Evolutionary conservation across 2,329 filamentous ascomycete genomes (phyloP).

Genomic region (Aureobasidium melanogenum): DNA sequence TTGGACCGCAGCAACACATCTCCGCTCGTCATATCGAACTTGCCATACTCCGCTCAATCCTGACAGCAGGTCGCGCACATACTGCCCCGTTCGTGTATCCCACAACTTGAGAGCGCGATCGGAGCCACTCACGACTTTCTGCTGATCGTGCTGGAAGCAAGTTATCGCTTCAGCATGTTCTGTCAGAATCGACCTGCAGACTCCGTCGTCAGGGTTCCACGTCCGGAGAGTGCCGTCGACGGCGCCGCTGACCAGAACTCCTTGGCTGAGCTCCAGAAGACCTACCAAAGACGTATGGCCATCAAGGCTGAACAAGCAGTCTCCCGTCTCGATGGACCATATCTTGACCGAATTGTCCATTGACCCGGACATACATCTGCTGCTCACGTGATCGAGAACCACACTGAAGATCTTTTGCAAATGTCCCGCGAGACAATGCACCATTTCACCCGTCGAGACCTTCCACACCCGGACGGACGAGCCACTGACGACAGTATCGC

Average conservation of each 20-base stretch:
- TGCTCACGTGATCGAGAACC: constrained; percentile 81
- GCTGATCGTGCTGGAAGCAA: constrained; percentile 94
- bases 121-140: constrained; percentile 92
- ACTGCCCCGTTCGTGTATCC: constrained; percentile 88
- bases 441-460: constrained; percentile 83
- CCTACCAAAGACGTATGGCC: constrained; percentile 90
- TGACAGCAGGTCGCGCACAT: constrained; percentile 82
- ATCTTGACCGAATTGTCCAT: constrained; percentile 99
- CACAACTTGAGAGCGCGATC: constrained; percentile 98
- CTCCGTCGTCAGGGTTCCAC: constrained; percentile 89
- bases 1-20: constrained; percentile 94
- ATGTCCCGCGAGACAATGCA: constrained; percentile 79
- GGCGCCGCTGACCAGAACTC: constrained; percentile 85
- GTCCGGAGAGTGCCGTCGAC: constrained; percentile 92
- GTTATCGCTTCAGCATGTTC: constrained; percentile 93
- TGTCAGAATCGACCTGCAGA: constrained; percentile 76
- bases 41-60: constrained; percentile 53
- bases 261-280: constrained; percentile 77
- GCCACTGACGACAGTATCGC: constrained; percentile 91
- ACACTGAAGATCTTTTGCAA: constrained; percentile 94
- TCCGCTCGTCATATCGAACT: constrained; percentile 77
- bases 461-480: constrained; percentile 96
- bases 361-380: constrained; percentile 92
- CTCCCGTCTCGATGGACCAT: constrained; percentile 83
- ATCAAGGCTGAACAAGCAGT: constrained; percentile 80